Evolutionary conservation across 306 rosid species (phyloP).

Genomic region (Echinosophora koreensis): DNA sequence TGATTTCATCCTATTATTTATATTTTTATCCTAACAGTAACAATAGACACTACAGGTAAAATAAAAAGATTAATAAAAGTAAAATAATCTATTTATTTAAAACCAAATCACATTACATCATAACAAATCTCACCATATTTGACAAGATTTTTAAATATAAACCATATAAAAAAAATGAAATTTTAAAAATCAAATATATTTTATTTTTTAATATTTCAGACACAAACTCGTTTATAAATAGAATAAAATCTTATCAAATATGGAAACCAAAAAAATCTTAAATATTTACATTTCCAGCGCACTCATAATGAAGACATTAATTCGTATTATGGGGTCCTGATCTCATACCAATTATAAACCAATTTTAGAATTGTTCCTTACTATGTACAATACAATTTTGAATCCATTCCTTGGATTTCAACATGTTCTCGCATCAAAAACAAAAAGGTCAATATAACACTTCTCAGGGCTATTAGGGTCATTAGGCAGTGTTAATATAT

Average conservation of each 20-base stretch:
- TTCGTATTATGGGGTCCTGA: neutral
- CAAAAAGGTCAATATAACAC: neutral
- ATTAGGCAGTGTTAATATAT: neutral
- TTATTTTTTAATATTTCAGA: too few species aligned
- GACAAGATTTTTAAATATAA: neutral
- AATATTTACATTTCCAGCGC: neutral
- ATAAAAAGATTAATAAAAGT: too few species aligned
- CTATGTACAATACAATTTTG: neutral
- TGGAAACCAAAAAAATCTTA: too few species aligned
- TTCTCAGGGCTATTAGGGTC: neutral
- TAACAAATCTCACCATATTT: too few species aligned
- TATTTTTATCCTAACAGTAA: too few species aligned
- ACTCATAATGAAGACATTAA: conserved; percentile 1
- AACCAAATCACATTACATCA: neutral
- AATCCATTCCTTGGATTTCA: conserved; percentile 14
- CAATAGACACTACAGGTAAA: too few species aligned
- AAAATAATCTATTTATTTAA: too few species aligned
- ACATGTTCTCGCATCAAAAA: neutral
- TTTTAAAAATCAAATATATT: too few species aligned
- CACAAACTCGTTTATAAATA: too few species aligned
- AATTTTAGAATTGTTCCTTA: neutral
- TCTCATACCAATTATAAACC: neutral
- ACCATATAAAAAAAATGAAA: too few species aligned
- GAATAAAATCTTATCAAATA: neutral
- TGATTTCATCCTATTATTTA: neutral